Evolutionary conservation across 2,329 filamentous ascomycete genomes (phyloP).

Genomic region (Furcasterigmium furcatum): DNA sequence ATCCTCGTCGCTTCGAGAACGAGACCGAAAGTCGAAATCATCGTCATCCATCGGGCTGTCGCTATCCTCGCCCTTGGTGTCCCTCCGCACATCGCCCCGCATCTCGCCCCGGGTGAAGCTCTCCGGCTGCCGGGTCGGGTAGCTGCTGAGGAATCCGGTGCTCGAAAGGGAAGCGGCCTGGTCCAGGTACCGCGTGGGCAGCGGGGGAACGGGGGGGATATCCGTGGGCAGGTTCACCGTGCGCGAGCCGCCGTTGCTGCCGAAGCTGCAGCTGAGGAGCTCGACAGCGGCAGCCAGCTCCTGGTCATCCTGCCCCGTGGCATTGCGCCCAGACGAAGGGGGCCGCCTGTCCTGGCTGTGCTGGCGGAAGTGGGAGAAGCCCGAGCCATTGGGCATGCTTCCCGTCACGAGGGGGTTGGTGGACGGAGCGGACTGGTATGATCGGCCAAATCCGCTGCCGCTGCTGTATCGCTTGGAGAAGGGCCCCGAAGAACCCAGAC

Average conservation of each 20-base stretch:
- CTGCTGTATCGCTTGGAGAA: slow-evolving; percentile 56
- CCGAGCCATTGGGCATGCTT: slow-evolving; percentile 48
- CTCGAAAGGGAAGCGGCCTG: slow-evolving; percentile 54
- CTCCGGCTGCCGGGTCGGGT: slow-evolving; percentile 57
- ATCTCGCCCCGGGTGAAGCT: slow-evolving; percentile 61
- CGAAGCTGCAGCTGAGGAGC: slow-evolving; percentile 86
- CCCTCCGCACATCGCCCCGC: slow-evolving; percentile 47
- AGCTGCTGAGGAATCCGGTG: slow-evolving; percentile 61
- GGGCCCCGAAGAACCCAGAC: slow-evolving; percentile 46
- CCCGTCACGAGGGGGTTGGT: slow-evolving; percentile 45
- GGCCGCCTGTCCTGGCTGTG: slow-evolving; percentile 72
- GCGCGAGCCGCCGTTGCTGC: slow-evolving; percentile 64
- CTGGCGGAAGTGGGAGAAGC: slow-evolving; percentile 62
- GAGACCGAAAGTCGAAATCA: slow-evolving; percentile 58
- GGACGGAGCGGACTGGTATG: slow-evolving; percentile 71
- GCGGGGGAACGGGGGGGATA: slow-evolving; percentile 81
- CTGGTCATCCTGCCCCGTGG: slow-evolving; percentile 76
- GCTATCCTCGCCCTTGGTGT: slow-evolving; percentile 68
- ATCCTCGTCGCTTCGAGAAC: slow-evolving; percentile 76
- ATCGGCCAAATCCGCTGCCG: slow-evolving; percentile 63
- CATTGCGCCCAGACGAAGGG: slow-evolving; percentile 73
- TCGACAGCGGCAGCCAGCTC: slow-evolving; percentile 89
- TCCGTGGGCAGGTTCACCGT: slow-evolving; percentile 63
- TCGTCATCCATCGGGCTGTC: slow-evolving; percentile 63
- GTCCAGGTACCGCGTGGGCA: slow-evolving; percentile 77